Evolutionary conservation across 2,329 filamentous ascomycete genomes (phyloP), one percentile per base, ranked within the genome.

Genomic region (Teratosphaeria viscida): DNA sequence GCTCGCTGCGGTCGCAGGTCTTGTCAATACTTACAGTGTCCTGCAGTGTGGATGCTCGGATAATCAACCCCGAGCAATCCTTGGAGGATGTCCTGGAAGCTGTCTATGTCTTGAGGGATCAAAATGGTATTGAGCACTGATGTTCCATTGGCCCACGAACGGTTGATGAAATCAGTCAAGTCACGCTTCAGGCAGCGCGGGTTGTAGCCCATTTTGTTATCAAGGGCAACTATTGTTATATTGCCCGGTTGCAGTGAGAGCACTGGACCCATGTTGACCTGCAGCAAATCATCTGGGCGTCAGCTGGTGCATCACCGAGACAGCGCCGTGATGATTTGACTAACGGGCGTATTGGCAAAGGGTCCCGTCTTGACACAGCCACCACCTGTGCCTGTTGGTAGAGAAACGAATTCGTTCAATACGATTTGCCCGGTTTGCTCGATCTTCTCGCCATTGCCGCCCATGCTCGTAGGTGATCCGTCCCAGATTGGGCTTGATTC

Each of bases 311-410:
- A 14, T 14, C 37, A n/a, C 5, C 16, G 35, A 39, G 23, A 11
- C 16, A 12, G 11, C 5, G 37, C 16, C 11, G 16, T 43, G 5
- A 5, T 2, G 16, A 5, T 16, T 43, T 12, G 11, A 43, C 37
- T 43, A 14, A 43, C 37, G 23, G 63, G 65, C 57, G 63, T 67
- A 62, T 82, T 73, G 64, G 73, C 76, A 70, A 83, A 82, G 0
- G 81, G 81, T 0, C 81, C 81, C 0, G 71, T 74, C n/a, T 68
- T 73, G 2, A 85, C 73, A 65, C 81, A 84, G 1, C 82, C 82
- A 43, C 82, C 82, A 16, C 82, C 82, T 0, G 75, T 74, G 16
- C 80, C 82, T 0, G 77, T 76, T 0, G 78, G 79, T 7, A 80
- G 67, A n/a, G 64, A 72, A 60, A 77, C 58, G 55, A 54, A 58